Conservation (phyloP, 176 grass and related monocot species). For the Oryza glumipatula region DNA sequence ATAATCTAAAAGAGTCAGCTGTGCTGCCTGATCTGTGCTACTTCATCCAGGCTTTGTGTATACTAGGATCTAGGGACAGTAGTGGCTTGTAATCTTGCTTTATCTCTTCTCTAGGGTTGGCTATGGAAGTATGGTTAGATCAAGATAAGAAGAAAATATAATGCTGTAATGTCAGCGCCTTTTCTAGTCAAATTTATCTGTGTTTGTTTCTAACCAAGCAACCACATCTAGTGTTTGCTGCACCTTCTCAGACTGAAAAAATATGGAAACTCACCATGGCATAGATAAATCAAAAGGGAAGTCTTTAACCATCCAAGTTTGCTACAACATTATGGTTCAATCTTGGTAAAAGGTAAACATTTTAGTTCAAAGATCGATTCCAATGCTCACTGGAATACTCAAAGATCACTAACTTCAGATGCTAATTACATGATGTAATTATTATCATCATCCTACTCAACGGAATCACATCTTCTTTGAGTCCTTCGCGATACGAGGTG, state of each 20-base stretch:
- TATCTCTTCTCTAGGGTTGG: slow-evolving; percentile 19
- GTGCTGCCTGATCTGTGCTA: slow-evolving; percentile 22
- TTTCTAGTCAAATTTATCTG: not conserved
- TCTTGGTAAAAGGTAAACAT: not conserved
- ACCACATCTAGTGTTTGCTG: not conserved
- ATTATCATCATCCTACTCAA: not conserved
- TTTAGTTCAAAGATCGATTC: not conserved
- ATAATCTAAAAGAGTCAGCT: not conserved
- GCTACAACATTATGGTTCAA: not conserved
- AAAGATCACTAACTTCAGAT: not conserved
- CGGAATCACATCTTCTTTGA: not conserved
- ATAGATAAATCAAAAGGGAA: not conserved
- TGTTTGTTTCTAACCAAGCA: slow-evolving; percentile 24
- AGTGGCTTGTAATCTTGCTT: slow-evolving; percentile 39
- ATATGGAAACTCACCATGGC: not conserved
- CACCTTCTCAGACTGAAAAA: slow-evolving; percentile 15
- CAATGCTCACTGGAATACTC: not conserved
- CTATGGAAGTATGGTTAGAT: slow-evolving; percentile 33
- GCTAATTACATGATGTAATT: slow-evolving; percentile 9
- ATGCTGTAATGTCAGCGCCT: not conserved
- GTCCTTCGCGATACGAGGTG: not conserved
- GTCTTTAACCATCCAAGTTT: not conserved
- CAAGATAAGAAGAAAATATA: slow-evolving; percentile 33
- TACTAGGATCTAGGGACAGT: slow-evolving; percentile 34
- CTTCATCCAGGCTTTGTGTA: slow-evolving; percentile 27